Evolutionary conservation across 768 basidiomycete genomes (phyloP), one percentile per base, ranked within the genome.

Genomic region (Dentipellis sp.): DNA sequence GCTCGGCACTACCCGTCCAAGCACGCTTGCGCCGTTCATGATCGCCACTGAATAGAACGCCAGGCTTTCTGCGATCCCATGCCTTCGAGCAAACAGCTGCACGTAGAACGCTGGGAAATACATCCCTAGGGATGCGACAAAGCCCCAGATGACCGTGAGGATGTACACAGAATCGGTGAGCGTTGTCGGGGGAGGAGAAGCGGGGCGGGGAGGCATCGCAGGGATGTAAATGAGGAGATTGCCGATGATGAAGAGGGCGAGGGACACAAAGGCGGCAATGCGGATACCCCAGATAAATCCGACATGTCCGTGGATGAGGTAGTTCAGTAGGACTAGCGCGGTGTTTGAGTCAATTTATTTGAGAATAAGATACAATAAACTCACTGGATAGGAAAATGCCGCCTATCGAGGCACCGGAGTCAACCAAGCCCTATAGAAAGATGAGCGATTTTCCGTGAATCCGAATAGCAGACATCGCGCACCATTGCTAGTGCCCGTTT

Each of bases 401-500:
- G 34, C 51, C 51, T 14, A 52, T 52, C 3, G 51, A 35, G 29
- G 51, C 37, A 19, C 51, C 51, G n/a, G 51, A 38, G 35, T 52
- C 51, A n/a, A 52, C 51, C n/a, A 52, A 14, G 10, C 51, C 51
- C 51, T 52, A 45, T 12, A 19, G 7, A 52, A 5, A 17, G 4
- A 35, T 52, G 16, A 52, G 37, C n/a, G n/a, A 16, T 6, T 29
- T 3, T 9, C 21, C 10, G 19, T 11, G 7, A 1, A n/a, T 10
- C n/a, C 1, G 19, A 2, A n/a, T 17, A 23, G 11, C 1, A 4
- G 49, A 34, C 14, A 21, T 11, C n/a, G 7, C 11, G 6, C 14
- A 52, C 51, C 51, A 52, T 52, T 14, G 51, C 51, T 12, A 52
- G 36, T n/a, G 51, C 51, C 35, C 51, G 51, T 10, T 38, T 29